Percentiles rank a stretch among this genome's conserved stretches.
Conservation (phyloP, 75 land plant genomes). For the Adiantum capillusveneris region DNA sequence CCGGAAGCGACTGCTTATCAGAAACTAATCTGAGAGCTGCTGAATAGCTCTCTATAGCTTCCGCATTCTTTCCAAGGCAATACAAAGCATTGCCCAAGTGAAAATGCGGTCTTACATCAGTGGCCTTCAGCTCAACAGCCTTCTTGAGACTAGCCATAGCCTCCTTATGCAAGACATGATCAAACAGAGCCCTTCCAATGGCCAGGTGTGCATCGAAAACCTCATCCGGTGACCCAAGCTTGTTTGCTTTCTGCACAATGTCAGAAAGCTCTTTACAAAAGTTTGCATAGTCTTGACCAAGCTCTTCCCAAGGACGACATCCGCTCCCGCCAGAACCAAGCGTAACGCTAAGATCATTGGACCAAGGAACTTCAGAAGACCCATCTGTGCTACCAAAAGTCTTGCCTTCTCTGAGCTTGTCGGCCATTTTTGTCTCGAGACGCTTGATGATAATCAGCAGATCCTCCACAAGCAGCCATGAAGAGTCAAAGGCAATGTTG, state of each 20-base stretch:
- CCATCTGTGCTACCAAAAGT: conserved; percentile 17
- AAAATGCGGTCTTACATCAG: conserved; percentile 29
- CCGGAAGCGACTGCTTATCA: conserved; percentile 53
- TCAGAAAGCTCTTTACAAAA: conserved; percentile 63
- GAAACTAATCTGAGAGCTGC: conserved; percentile 26
- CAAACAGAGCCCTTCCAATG: conserved; percentile 24
- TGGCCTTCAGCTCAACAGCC: conserved; percentile 25
- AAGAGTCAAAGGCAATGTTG: conserved; percentile 19
- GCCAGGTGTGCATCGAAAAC: conserved; percentile 73
- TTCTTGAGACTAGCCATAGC: conserved; percentile 19
- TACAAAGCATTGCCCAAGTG: conserved; percentile 21
- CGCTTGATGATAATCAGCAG: conserved; percentile 20
- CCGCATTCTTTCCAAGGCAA: conserved; percentile 10
- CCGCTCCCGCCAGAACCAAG: conserved; percentile 19
- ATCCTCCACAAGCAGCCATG: conserved; percentile 32
- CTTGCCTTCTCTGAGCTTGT: conserved; percentile 49
- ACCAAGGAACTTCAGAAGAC: conserved; percentile 65
- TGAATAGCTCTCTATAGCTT: conserved; percentile 18
- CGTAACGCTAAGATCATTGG: conserved; percentile 45
- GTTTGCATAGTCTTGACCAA: conserved; percentile 31
- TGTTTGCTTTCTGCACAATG: conserved; percentile 55
- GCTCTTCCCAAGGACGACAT: conserved; percentile 36
- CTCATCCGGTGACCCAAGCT: conserved; percentile 51
- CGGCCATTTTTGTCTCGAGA: conserved; percentile 23
- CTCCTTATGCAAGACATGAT: conserved; percentile 25